Evolutionary conservation across 352 stramenopile genomes (phyloP), one percentile per base, ranked within the genome.

Genomic region (Globisporangium emineosum): DNA sequence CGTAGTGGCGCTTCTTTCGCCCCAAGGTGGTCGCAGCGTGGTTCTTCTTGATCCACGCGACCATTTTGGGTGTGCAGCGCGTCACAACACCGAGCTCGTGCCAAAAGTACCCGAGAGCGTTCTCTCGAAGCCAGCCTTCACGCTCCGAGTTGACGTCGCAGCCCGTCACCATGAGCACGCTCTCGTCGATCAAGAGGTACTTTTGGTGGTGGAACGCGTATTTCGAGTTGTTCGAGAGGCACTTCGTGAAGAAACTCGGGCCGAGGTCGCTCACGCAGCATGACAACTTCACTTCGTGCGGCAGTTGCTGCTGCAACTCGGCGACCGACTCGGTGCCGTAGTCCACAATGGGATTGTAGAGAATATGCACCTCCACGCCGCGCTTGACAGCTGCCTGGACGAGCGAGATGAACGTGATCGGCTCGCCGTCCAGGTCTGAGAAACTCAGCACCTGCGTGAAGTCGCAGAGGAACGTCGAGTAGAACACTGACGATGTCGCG

Each of bases 141-240:
- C 83, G 81, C 58, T 92, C 83, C 3, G 75, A 66, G 53, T 92
- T 92, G 35, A 91, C 80, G 52, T 92, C 83, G 60, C 83, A 92
- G 21, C 83, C 83, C 13, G 83, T 92, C 35, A 90, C 84, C 81
- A 93, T 89, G 58, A 93, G 60, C 1, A 60, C 71, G 32, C 71
- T 53, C 27, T 83, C 81, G 59, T 92, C 81, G 35, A 90, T 59
- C 37, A 79, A 90, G 40, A 93, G 43, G 51, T 93, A 93, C 70
- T 93, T 93, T 57, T 91, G 84, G 62, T 93, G 84, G 56, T 93
- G 84, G 68, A 93, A 93, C 32, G 78, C 84, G 65, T 93, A 93
- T 51, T 83, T 83, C 23, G 81, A 89, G 62, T 93, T 93, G 71
- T 91, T 91, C 37, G 84, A 93, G 59, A 89, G 59, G 43, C 71